These are phyloP conservation scores for Schoenoplectus triqueter DNA, from an alignment of 202 grass and related monocot genomes.

Conservation along the genomic window DNA sequence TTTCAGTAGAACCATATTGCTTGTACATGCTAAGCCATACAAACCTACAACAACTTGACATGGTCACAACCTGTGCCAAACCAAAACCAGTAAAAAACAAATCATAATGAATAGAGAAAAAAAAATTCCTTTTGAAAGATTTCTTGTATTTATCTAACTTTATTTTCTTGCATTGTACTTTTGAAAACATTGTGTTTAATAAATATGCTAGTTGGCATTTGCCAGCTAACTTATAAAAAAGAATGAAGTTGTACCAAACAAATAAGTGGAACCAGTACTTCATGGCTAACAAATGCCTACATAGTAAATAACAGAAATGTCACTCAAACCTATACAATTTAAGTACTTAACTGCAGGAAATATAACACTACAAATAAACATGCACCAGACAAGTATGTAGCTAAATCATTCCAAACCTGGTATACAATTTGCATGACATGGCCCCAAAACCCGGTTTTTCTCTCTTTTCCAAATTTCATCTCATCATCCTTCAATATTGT, in stretches of 20 bases:
- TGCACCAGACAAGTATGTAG: conserved; percentile 7
- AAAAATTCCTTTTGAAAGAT: neutral
- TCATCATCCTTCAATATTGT: conserved; percentile 39
- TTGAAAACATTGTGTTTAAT: neutral
- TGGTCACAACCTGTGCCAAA: neutral
- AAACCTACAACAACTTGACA: neutral
- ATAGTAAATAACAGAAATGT: conserved; percentile 15
- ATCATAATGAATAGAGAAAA: neutral
- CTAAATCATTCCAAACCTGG: conserved; percentile 54
- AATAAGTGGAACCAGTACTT: neutral
- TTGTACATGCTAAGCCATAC: neutral
- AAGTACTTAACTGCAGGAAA: conserved; percentile 9
- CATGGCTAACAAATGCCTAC: neutral
- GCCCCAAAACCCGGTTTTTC: conserved; percentile 71
- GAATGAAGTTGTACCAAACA: neutral
- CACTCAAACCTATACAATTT: neutral
- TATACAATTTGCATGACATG: conserved; percentile 75
- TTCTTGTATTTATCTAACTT: neutral
- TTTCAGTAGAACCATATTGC: neutral
- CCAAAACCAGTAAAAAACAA: neutral
- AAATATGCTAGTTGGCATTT: neutral
- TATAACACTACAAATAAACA: neutral
- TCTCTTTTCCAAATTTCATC: conserved; percentile 58
- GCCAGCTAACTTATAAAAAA: neutral
- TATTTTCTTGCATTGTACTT: conserved; percentile 5